phyloP scores from a whole-genome alignment of 1,284 basidiomycete species.

The Malassezia furfur region DNA sequence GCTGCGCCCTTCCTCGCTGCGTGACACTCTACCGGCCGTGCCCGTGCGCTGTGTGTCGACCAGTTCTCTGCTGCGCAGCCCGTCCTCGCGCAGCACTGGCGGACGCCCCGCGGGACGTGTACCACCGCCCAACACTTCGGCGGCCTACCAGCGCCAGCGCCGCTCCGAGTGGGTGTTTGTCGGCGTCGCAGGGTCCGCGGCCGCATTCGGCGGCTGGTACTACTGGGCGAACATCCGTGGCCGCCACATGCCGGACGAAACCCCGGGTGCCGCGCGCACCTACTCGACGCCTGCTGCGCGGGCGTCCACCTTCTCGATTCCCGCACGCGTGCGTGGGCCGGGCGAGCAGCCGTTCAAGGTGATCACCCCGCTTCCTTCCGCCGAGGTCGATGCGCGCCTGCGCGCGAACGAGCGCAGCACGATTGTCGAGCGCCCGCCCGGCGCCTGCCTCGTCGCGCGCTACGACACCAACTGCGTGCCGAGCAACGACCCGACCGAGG shows the following conservation, averaged over 20 bases:
- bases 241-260: constrained; percentile 19
- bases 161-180: constrained; percentile 43
- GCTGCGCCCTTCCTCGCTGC: not conserved
- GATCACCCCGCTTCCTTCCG: constrained; percentile 33
- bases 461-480: constrained; percentile 46
- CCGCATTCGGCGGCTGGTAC: constrained; percentile 43
- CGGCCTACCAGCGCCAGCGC: constrained; percentile 32
- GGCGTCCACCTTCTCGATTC: constrained; percentile 36
- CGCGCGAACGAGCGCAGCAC: constrained; percentile 38
- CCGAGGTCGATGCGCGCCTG: constrained; percentile 39
- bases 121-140: constrained; percentile 1
- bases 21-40: not conserved
- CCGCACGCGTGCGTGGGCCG: constrained; percentile 23
- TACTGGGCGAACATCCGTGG: constrained; percentile 39
- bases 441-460: constrained; percentile 37
- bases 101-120: not conserved
- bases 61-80: not conserved
- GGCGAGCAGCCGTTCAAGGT: constrained; percentile 31
- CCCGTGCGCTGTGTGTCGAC: not conserved
- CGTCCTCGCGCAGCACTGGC: not conserved
- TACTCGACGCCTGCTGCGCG: constrained; percentile 19
- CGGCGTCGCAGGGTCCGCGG: constrained; percentile 39
- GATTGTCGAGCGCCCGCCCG: constrained; percentile 31
- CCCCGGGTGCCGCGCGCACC: constrained; percentile 10
- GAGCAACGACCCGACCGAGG: constrained; percentile 44